Conservation (phyloP, 176 grass and related monocot species). For the Thinopyrum elongatum region DNA sequence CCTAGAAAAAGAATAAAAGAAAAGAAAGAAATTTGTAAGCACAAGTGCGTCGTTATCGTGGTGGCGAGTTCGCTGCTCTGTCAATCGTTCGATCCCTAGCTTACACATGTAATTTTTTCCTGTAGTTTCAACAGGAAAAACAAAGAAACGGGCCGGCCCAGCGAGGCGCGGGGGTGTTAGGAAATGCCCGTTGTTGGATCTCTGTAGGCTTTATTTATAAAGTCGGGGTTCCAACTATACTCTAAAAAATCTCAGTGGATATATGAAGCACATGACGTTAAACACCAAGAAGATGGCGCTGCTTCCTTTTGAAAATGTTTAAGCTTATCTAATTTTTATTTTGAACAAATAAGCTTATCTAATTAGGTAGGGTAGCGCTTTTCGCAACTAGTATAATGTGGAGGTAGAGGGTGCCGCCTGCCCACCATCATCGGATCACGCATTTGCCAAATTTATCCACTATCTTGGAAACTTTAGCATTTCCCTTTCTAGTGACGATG, state of each 20-base stretch:
- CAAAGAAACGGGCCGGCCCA: no score
- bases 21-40: no score
- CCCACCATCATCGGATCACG: background rate
- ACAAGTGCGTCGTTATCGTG: no score
- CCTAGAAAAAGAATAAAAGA: no score
- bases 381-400: background rate
- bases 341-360: conserved; percentile 2
- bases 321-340: conserved; percentile 20
- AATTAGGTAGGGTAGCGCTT: conserved; percentile 10
- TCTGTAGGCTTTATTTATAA: no score
- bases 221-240: no score
- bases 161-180: no score
- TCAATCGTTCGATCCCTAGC: no score
- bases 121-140: no score
- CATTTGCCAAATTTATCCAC: background rate
- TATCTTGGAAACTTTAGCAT: background rate
- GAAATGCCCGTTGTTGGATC: no score
- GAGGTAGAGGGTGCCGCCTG: conserved; percentile 26
- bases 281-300: background rate
- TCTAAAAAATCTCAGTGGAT: background rate
- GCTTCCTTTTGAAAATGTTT: background rate
- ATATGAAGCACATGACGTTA: background rate
- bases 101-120: no score
- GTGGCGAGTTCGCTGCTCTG: no score
- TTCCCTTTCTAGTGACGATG: background rate